Percentiles rank a stretch among this genome's conserved stretches.
These are phyloP conservation scores for Aspergillus wentii DNA, from an alignment of 495 filamentous ascomycete species.

Conservation along the genomic window DNA sequence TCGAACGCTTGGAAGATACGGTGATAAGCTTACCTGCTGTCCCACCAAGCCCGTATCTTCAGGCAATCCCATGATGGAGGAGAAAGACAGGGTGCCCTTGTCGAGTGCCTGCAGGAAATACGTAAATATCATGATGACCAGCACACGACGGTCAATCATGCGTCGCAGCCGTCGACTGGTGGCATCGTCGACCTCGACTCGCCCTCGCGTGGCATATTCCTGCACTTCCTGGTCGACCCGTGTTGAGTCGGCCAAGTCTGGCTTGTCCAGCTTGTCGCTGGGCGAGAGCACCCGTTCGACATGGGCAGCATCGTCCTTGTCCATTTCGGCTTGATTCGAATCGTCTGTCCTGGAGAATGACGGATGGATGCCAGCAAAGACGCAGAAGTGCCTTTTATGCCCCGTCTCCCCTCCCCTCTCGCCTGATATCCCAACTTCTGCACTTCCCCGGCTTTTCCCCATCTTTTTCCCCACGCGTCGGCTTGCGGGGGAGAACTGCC, in stretches of 20 bases:
- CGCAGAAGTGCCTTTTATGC: neutral
- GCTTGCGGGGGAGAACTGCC: too few relatives aligned
- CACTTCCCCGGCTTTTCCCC: too few relatives aligned
- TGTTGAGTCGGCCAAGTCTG: slow-evolving; percentile 40
- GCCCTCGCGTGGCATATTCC: slow-evolving; percentile 50
- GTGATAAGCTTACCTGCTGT: slow-evolving; percentile 32
- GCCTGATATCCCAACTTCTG: too few relatives aligned
- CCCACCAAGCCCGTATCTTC: slow-evolving; percentile 49
- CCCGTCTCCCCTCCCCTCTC: too few relatives aligned
- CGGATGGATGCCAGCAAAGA: neutral
- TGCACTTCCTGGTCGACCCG: slow-evolving; percentile 61
- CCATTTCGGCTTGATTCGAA: neutral
- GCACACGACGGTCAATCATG: slow-evolving; percentile 51
- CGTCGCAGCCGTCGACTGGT: slow-evolving; percentile 46
- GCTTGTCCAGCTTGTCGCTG: slow-evolving; percentile 36
- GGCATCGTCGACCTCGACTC: slow-evolving; percentile 47
- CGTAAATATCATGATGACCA: slow-evolving; percentile 43
- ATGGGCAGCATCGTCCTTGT: slow-evolving; percentile 40
- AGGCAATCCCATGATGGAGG: slow-evolving; percentile 64
- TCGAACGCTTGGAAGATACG: neutral
- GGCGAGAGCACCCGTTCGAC: slow-evolving; percentile 42
- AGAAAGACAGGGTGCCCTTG: slow-evolving; percentile 65
- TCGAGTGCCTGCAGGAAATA: slow-evolving; percentile 74
- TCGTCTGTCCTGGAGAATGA: too few relatives aligned
- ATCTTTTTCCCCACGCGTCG: too few relatives aligned